These are phyloP conservation scores for Russula dissimulans DNA, from an alignment of 768 basidiomycete genomes.

Conservation along the genomic window DNA sequence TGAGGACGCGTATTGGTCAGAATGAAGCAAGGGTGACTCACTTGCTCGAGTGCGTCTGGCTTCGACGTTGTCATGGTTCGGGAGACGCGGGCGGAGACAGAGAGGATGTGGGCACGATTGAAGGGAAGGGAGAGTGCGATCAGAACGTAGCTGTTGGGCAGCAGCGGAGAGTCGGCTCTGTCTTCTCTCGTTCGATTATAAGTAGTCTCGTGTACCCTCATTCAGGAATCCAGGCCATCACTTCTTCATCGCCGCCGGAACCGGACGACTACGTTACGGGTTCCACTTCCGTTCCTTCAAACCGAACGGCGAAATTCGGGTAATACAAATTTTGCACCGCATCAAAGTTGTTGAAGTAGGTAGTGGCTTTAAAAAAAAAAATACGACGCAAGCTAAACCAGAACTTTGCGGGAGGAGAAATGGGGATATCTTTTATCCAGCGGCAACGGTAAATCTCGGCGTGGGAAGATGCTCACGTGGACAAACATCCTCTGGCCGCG, in stretches of 20 bases:
- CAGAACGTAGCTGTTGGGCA: slow-evolving; percentile 3
- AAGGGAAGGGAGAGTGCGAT: slow-evolving; percentile 2
- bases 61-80: slow-evolving; percentile 6
- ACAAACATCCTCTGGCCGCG: neutral
- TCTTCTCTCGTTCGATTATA: neutral
- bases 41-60: slow-evolving; percentile 19
- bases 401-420: no score
- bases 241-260: slow-evolving; percentile 16
- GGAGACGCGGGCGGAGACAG: neutral
- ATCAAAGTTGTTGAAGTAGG: neutral
- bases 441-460: neutral
- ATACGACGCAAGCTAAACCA: no score
- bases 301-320: neutral
- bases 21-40: neutral
- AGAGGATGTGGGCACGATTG: neutral
- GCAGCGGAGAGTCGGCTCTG: neutral
- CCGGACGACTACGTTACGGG: slow-evolving; percentile 12
- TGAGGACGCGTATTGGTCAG: neutral
- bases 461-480: neutral
- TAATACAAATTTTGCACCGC: neutral
- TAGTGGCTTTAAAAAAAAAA: neutral
- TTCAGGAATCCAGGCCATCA: slow-evolving; percentile 13
- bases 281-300: slow-evolving; percentile 12
- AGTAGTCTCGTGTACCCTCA: neutral
- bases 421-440: no score